These are phyloP conservation scores for Peniophora sp. DNA, from an alignment of 1,284 basidiomycete species.

Conservation along the genomic window DNA sequence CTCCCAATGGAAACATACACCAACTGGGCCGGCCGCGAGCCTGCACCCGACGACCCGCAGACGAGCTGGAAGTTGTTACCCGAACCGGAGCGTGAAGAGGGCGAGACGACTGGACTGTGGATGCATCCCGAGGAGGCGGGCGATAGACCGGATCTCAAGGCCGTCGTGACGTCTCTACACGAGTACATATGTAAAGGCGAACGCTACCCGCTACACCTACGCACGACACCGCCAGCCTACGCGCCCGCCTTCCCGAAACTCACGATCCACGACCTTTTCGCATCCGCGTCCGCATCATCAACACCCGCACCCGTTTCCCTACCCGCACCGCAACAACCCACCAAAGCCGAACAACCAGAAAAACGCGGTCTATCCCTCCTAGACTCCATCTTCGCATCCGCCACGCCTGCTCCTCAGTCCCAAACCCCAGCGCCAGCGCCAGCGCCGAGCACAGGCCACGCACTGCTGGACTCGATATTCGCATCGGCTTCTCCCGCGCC, in stretches of 20 bases:
- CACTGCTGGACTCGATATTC: conserved; percentile 44
- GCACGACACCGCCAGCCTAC: conserved; percentile 12
- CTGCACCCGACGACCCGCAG: conserved; percentile 9
- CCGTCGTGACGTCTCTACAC: conserved; percentile 60
- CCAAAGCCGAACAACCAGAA: conserved; percentile 6
- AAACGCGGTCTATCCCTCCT: conserved; percentile 35
- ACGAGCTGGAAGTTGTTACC: conserved; percentile 13
- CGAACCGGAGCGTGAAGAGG: conserved; percentile 37
- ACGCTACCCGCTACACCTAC: conserved; percentile 61
- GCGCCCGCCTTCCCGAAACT: conserved; percentile 11
- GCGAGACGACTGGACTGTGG: conserved; percentile 75
- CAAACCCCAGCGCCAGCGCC: conserved; percentile 20
- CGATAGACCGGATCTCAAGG: conserved; percentile 64
- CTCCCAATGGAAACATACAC: conserved; percentile 12
- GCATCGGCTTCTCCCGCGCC: conserved; percentile 32
- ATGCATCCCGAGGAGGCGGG: conserved; percentile 49
- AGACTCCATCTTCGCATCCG: conserved; percentile 45
- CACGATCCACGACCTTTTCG: conserved; percentile 12
- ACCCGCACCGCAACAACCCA: conserved; percentile 3
- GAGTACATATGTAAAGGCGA: conserved; percentile 53
- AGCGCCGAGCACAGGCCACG: conserved; percentile 26
- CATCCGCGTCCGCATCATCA: conserved; percentile 9
- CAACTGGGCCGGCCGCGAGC: conserved; percentile 20
- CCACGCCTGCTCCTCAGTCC: conserved; percentile 31
- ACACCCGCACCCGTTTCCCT: conserved; percentile 14